Conservation (phyloP, 768 basidiomycete species). For the Suillus tomentosus region DNA sequence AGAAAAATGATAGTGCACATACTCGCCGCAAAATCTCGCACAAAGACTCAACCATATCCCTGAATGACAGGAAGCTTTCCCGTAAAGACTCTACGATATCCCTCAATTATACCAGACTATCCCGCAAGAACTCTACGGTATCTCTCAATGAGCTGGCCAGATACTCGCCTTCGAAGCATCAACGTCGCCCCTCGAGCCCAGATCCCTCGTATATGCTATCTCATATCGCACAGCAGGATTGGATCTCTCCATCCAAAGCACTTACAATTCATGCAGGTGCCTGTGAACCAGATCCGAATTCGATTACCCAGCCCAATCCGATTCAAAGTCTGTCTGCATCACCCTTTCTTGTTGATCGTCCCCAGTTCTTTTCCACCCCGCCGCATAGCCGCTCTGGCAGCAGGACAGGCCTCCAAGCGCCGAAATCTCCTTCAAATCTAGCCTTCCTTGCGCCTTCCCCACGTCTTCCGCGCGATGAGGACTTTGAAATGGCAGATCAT, state of each 20-base stretch:
- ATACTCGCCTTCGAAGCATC: slow-evolving; percentile 22
- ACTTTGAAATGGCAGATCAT: slow-evolving; percentile 24
- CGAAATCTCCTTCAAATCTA: not conserved
- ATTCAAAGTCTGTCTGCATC: slow-evolving; percentile 8
- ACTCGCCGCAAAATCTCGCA: slow-evolving; percentile 3
- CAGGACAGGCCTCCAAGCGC: not conserved
- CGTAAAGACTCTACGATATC: slow-evolving; percentile 22
- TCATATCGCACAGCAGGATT: slow-evolving; percentile 17
- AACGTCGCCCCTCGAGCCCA: slow-evolving; percentile 24
- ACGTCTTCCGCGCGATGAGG: not conserved
- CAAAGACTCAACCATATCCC: slow-evolving; percentile 10
- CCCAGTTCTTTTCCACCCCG: slow-evolving; percentile 32
- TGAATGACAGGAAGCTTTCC: slow-evolving; percentile 15
- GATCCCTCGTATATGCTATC: slow-evolving; percentile 31
- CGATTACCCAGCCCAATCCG: not conserved
- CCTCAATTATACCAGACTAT: slow-evolving; percentile 19
- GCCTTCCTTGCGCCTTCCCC: not conserved
- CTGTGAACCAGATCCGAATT: not conserved
- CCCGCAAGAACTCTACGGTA: slow-evolving; percentile 4
- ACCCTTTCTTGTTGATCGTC: slow-evolving; percentile 23
- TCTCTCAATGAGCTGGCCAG: slow-evolving; percentile 16
- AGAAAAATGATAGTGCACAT: slow-evolving; percentile 18
- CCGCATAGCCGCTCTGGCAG: slow-evolving; percentile 12
- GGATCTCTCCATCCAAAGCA: slow-evolving; percentile 18
- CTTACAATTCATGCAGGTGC: slow-evolving; percentile 5